Evolutionary conservation across 2,329 filamentous ascomycete genomes (phyloP).

Genomic region (Nothomitra cinnamomea): DNA sequence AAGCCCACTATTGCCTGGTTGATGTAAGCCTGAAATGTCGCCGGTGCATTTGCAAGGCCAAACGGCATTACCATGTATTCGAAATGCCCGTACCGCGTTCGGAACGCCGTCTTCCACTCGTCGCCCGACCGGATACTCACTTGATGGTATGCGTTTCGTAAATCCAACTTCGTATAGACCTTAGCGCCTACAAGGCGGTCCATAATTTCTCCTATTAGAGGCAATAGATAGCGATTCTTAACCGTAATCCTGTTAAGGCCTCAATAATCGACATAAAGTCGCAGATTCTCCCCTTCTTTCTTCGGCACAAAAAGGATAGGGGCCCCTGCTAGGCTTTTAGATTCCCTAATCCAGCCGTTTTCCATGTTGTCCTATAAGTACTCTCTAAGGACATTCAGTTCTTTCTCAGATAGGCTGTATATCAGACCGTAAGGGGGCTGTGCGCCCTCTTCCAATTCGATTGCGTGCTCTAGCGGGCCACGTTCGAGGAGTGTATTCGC

Average conservation of each 20-base stretch:
- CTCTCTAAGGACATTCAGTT: constrained; percentile 7
- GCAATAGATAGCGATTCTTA: constrained; percentile 16
- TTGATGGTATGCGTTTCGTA: constrained; percentile 18
- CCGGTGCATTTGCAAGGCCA: constrained; percentile 5
- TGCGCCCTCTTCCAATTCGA: constrained; percentile 2
- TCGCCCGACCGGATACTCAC: constrained; percentile 19
- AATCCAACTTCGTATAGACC: constrained; percentile 20
- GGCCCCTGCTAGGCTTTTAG: constrained; percentile 8
- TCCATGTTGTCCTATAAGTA: constrained; percentile 8
- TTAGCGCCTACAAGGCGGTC: constrained; percentile 12
- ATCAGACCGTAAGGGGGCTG: constrained; percentile 6
- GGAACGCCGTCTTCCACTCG: constrained; percentile 22
- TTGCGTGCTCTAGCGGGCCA: constrained; percentile 3
- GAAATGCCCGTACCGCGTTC: constrained; percentile 12
- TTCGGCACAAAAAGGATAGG: constrained; percentile 20
- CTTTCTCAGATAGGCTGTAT: constrained; percentile 5
- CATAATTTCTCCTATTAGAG: constrained; percentile 14
- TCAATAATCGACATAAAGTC: constrained; percentile 14
- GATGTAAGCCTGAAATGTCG: constrained; percentile 3
- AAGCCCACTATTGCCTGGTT: constrained; percentile 6
- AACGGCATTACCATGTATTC: constrained; percentile 17
- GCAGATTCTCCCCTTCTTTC: constrained; percentile 5
- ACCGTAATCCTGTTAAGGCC: constrained; percentile 14
- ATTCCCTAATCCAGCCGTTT: constrained; percentile 9
- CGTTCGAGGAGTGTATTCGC: neutral